phyloP scores from a whole-genome alignment of 2,329 filamentous ascomycete genomes.

The Ophiostoma perfectum region DNA sequence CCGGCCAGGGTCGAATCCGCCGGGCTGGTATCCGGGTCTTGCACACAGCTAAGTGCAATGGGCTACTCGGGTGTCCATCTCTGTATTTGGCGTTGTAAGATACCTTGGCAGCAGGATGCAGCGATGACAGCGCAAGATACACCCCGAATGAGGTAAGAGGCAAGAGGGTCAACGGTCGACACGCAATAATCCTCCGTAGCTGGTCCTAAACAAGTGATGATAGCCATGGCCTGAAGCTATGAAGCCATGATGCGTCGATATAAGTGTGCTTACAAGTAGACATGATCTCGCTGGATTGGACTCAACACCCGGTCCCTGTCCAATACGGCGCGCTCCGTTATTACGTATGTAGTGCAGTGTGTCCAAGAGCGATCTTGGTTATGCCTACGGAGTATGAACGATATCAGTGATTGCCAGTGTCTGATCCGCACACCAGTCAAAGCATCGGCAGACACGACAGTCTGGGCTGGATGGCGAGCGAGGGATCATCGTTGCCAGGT shows the following conservation, averaged over 20 bases:
- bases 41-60: constrained; percentile 1
- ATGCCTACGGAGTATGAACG: background rate
- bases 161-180: constrained; percentile 6
- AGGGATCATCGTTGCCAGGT: background rate
- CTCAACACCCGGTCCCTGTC: background rate
- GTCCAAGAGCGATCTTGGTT: too few species aligned
- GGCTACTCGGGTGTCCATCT: background rate
- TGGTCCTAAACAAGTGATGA: constrained; percentile 7
- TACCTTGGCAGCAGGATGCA: too few species aligned
- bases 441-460: background rate
- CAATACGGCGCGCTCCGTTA: background rate
- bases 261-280: too few species aligned
- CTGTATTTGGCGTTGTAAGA: background rate
- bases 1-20: background rate
- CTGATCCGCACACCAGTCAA: background rate
- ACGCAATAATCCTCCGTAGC: constrained; percentile 6
- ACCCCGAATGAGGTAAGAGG: constrained; percentile 10
- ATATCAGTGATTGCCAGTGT: background rate
- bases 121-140: background rate
- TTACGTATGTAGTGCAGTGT: constrained; percentile 4
- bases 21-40: constrained; percentile 11
- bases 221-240: background rate
- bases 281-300: too few species aligned
- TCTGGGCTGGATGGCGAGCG: background rate
- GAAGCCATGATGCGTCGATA: background rate